Evolutionary conservation across 495 filamentous ascomycete species (phyloP), one percentile per base, ranked within the genome.

Genomic region (Poronia punctata): DNA sequence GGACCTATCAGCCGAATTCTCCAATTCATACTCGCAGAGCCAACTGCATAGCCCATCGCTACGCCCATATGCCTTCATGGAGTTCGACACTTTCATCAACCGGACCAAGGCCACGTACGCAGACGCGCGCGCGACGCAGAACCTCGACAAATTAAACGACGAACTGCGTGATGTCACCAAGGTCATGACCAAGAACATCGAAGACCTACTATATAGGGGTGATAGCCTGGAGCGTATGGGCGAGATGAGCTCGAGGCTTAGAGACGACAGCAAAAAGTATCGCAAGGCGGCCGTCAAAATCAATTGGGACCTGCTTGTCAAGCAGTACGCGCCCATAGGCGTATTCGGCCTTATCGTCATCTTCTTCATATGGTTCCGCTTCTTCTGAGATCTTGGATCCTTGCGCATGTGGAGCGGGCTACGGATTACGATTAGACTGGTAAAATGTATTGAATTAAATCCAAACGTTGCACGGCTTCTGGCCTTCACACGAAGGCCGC

Each of bases 121-220:
- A 52, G 90, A 97, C 59, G 80, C 80, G 38, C 84, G 93, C 42
- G 92, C 93, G 4, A 80, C 84, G 5, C 71, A 75, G 56, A 96
- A 95, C 60, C 72, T 96, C 28, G 86, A 87, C 59, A 85, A 86
- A 53, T 65, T 95, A 47, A 95, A 96, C 53, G 86, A 95, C 57
- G 92, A 99, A 71, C 75, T 99, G 29, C 80, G 88, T 53, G 92
- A 97, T 74, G 92, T 99, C 37, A 96, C 92, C 10, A 87, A 94
- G 63, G 89, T 97, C 49, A 99, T 99, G 92, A 97, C 92, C 22
- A 99, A 97, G 76, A 99, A 99, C 61, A 99, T 99, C 55, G 92
- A 99, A 68, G 92, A 99, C 60, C 64, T 99, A 57, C 62, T 99
- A 42, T 99, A 99, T 57, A 74, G 92, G 38, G 92, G 92, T 7